Percentiles rank a stretch among this genome's conserved stretches.
Evolutionary conservation across 768 basidiomycete species (phyloP).

Genomic region (Lanmaoa rubissima): DNA sequence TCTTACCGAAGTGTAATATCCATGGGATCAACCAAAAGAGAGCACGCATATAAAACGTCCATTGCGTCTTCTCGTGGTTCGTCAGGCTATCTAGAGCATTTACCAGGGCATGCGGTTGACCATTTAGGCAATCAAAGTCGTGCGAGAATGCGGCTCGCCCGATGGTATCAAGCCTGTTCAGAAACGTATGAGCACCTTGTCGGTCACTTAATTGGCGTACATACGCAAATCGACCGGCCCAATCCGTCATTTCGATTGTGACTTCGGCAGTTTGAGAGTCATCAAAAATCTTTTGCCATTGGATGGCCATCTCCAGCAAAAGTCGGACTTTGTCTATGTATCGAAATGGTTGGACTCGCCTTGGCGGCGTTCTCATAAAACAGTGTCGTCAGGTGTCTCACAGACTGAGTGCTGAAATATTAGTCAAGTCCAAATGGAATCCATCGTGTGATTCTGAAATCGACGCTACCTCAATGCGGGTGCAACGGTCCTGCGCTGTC

Average conservation of each 20-base stretch:
- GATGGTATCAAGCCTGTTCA: constrained; percentile 52
- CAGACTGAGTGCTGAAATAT: constrained; percentile 45
- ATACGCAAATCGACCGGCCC: constrained; percentile 62
- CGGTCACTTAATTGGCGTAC: constrained; percentile 17
- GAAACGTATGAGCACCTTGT: neutral
- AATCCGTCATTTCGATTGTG: constrained; percentile 54
- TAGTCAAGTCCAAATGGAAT: neutral
- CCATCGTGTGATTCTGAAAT: neutral
- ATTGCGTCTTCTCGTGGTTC: constrained; percentile 55
- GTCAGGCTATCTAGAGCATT: constrained; percentile 57
- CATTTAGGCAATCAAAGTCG: constrained; percentile 56
- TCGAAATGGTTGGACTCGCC: constrained; percentile 8
- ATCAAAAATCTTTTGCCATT: constrained; percentile 51
- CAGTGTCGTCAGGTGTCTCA: constrained; percentile 48
- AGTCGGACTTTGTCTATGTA: neutral
- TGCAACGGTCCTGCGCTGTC: constrained; percentile 49
- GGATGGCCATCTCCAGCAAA: constrained; percentile 38
- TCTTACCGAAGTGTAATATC: constrained; percentile 53
- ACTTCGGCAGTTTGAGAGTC: constrained; percentile 36
- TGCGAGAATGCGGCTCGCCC: constrained; percentile 62
- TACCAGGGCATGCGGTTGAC: constrained; percentile 46
- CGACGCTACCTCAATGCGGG: constrained; percentile 52
- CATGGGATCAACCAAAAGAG: constrained; percentile 60
- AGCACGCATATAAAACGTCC: constrained; percentile 63
- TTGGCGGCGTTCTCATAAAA: constrained; percentile 58